Evolutionary conservation across 2,329 filamentous ascomycete genomes (phyloP).

Genomic region (Rutstroemia sp.): DNA sequence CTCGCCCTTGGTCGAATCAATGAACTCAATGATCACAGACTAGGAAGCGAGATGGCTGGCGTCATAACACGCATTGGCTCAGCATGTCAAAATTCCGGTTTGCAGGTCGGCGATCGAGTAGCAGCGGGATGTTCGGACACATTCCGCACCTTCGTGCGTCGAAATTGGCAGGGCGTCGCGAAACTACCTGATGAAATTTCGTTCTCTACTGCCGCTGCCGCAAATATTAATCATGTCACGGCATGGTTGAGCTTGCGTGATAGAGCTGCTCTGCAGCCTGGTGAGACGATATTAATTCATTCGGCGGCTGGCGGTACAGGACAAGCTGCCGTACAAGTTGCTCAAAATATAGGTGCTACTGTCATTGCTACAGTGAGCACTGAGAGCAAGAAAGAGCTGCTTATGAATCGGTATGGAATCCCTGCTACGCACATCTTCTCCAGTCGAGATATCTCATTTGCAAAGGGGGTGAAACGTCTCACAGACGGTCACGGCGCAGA

Average conservation of each 20-base stretch:
- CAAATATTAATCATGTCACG: slow-evolving; percentile 14
- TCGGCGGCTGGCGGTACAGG: slow-evolving; percentile 28
- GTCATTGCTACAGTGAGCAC: slow-evolving; percentile 29
- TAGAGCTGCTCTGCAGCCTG: slow-evolving; percentile 11
- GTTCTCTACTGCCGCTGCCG: slow-evolving; percentile 16
- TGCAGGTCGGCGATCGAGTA: not conserved
- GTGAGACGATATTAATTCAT: slow-evolving; percentile 30
- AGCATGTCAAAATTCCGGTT: not conserved
- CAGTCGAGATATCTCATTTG: slow-evolving; percentile 31
- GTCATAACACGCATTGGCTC: not conserved
- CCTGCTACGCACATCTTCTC: slow-evolving; percentile 33
- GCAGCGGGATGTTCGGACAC: not conserved
- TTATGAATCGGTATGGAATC: slow-evolving; percentile 29
- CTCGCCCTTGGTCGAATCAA: not conserved
- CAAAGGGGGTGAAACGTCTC: slow-evolving; percentile 23
- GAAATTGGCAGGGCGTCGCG: not conserved
- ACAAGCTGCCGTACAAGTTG: slow-evolving; percentile 27
- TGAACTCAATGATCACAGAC: not conserved
- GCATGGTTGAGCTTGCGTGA: slow-evolving; percentile 17
- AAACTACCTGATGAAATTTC: slow-evolving; percentile 12
- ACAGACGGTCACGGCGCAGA: slow-evolving; percentile 25
- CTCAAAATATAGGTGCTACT: slow-evolving; percentile 17
- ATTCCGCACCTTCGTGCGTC: not conserved
- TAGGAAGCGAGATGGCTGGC: not conserved
- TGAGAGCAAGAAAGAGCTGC: slow-evolving; percentile 23